These are phyloP conservation scores for Styphnolobium japonicum DNA, from an alignment of 306 rosid species.

Conservation along the genomic window DNA sequence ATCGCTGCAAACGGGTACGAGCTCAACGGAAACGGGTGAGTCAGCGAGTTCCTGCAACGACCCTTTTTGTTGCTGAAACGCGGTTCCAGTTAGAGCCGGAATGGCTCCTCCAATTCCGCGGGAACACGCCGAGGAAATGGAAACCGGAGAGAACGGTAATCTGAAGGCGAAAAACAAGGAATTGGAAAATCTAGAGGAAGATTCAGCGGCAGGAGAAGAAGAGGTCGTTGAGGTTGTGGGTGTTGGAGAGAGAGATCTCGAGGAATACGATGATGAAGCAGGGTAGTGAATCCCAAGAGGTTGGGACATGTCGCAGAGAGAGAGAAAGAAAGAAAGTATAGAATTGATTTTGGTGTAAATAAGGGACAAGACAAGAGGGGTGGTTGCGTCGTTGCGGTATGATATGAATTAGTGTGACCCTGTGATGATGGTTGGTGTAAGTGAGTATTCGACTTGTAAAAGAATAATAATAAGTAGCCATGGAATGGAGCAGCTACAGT, in stretches of 20 bases:
- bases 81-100: conserved; percentile 11
- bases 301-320: conserved; percentile 37
- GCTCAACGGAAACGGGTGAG: conserved; percentile 48
- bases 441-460: too few species aligned
- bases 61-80: conserved; percentile 34
- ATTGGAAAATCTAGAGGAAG: neutral
- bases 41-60: conserved; percentile 46
- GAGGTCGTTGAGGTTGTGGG: neutral
- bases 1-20: conserved; percentile 45
- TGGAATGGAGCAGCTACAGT: too few species aligned
- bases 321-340: neutral
- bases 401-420: too few species aligned
- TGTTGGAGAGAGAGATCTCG: conserved; percentile 12
- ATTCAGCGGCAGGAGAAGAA: too few species aligned
- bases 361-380: too few species aligned
- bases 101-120: neutral
- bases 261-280: neutral
- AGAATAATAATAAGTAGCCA: too few species aligned
- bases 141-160: neutral
- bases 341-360: too few species aligned
- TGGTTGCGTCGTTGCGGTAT: too few species aligned
- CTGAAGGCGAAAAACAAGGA: neutral
- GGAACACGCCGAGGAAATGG: neutral
- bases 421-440: too few species aligned
- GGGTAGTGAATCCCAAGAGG: conserved; percentile 10